Base-by-base conservation (phyloP, 805 yeast species). In the Kurtzmaniella cleridarum region DNA sequence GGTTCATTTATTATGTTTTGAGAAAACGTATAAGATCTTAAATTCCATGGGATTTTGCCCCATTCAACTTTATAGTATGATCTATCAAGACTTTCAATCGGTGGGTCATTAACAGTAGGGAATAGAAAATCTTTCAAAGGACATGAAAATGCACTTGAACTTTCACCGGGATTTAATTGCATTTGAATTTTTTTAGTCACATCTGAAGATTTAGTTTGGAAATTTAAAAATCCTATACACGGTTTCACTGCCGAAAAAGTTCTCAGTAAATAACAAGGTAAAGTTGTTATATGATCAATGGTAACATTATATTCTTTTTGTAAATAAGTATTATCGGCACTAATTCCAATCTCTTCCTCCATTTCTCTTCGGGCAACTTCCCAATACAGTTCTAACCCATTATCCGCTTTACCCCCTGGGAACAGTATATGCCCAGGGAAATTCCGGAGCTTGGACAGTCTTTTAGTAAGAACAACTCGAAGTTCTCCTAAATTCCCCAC, bases 351-450 rank as follows among this genome's bases (percentile, higher is more conserved):
- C 55, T 90, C 98, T 55, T 90, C 98, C 40, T 72, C 75, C 44
- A 89, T 79, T 58, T 90, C 98, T 26, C 98, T 66, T 42, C 95
- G 67, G 0, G 96, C 83, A 30, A 83, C 81, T 32, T 75, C 73
- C 71, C 83, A 81, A 41, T 84, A 86, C 11, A 73, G 59, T 49
- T 87, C 88, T 14, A 74, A 65, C 0, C 73, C 78, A 31, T 48
- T 54, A 57, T 90, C 97, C 3, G 95, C 89, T 53, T 83, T 86
- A 7, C 97, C 98, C 2, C 98, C 98, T 3, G 98, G 98, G 7
- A 90, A 67, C 1, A 96, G 87, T 5, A 85, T 84, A 57, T 90
- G 96, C 4, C 97, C 96, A 0, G 93, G 84, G 62, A 89, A 90
- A 38, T 76, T 76, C 35, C 79, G 68, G 49, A 91, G 66, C 28